Base-by-base conservation (phyloP, 345 rosid species). In the Gossypium sturtianum region DNA sequence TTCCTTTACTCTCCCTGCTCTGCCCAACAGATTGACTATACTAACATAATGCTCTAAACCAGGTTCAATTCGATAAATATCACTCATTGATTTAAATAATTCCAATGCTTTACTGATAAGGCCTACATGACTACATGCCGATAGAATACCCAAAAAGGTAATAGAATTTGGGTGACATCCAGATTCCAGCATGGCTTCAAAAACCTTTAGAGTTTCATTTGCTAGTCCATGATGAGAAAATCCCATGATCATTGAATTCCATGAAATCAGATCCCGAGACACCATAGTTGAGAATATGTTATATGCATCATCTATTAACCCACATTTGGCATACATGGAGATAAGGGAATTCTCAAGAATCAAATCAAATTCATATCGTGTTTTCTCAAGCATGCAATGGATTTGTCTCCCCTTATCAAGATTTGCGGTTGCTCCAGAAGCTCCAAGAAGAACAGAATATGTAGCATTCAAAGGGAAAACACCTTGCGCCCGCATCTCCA, bases 351-450 rank as follows among this genome's bases (percentile, higher is more conserved):
- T 86, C 78, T 84, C 81, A 48, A 86, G 77, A 22, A 77, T 77
- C 71, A 86, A 75, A 70, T 86, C 84, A 44, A 43, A 45, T 52
- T 73, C 76, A 43, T 72, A 73, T 70, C 38, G 70, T 0, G 84
- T 81, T 82, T 90, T 90, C 57, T 83, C 57, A 49, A 92, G 73
- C 75, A 86, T 60, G 56, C 86, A 78, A 65, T 87, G 96, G 57
- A 85, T 66, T 81, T 90, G 92, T 77, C 76, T 87, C 73, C 93
- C 96, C 57, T 75, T 82, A 76, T 86, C 88, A 12, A 90, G 84
- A 84, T 85, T 78, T n/a, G 93, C 83, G 29, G 81, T 75, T 72
- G 94, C 93, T 73, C 97, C 97, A 19, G 89, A 86, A 19, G 90
- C 90, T 49, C 91, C 90, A 74, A 87, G 80, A 38, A 89, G 87